Evolutionary conservation across 495 filamentous ascomycete genomes (phyloP).

Genomic region (Collariella sp.): DNA sequence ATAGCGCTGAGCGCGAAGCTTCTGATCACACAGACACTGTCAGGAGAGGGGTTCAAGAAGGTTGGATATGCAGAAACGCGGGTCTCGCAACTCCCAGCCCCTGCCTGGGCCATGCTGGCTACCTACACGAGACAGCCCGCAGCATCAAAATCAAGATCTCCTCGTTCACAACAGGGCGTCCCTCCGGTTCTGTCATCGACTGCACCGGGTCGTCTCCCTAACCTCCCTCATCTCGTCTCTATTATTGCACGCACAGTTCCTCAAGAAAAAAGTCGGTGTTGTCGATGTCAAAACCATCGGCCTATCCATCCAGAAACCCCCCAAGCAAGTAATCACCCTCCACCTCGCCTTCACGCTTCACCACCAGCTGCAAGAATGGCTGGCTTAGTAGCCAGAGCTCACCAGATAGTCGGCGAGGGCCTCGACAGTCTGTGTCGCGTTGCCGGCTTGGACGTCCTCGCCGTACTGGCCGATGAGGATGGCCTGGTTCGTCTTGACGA

Average conservation of each 20-base stretch:
- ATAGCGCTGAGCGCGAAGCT: background rate
- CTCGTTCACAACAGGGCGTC: background rate
- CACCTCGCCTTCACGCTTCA: background rate
- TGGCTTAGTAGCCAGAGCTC: conserved; percentile 57
- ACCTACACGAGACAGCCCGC: background rate
- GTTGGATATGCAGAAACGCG: background rate
- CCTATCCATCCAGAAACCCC: background rate
- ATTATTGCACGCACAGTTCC: background rate
- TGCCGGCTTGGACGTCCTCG: conserved; percentile 57
- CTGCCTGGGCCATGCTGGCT: background rate
- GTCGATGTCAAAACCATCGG: background rate
- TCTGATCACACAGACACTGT: background rate
- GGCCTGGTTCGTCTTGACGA: conserved; percentile 75
- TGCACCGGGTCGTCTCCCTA: background rate
- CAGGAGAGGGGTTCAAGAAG: background rate
- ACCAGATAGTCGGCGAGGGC: conserved; percentile 68
- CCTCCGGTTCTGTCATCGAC: background rate
- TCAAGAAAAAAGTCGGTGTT: background rate
- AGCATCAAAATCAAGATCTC: background rate
- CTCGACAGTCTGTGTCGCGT: conserved; percentile 56
- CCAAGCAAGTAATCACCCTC: background rate
- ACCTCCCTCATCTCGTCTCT: background rate
- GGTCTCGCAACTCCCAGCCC: background rate
- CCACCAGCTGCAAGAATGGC: background rate
- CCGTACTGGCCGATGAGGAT: conserved; percentile 80